These are phyloP conservation scores for Arthrobotrys megalospora DNA, from an alignment of 2,329 filamentous ascomycete genomes.

Conservation along the genomic window DNA sequence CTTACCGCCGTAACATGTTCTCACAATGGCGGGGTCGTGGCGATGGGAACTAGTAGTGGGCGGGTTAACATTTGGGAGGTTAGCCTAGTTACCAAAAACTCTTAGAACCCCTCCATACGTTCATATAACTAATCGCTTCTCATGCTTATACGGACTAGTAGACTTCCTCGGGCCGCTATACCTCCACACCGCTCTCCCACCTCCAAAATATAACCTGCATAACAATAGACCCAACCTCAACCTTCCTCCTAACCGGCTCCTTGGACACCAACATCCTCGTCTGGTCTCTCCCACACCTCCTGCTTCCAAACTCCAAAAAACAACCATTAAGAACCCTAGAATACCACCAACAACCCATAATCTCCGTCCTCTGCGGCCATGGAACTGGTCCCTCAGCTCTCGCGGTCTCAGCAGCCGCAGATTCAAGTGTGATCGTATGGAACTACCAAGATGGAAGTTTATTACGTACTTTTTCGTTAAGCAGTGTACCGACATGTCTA, in stretches of 20 bases:
- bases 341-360: constrained; percentile 82
- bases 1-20: constrained; percentile 82
- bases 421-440: constrained; percentile 93
- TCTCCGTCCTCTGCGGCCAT: constrained; percentile 71
- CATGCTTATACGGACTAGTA: constrained; percentile 67
- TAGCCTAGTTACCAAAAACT: constrained; percentile 56
- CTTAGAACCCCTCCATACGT: too few species aligned
- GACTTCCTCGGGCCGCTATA: constrained; percentile 81
- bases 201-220: constrained; percentile 85
- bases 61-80: constrained; percentile 95
- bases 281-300: constrained; percentile 84
- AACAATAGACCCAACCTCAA: constrained; percentile 77
- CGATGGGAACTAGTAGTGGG: constrained; percentile 85
- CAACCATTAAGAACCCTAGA: constrained; percentile 84
- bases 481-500: constrained; percentile 79
- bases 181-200: constrained; percentile 83
- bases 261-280: constrained; percentile 92
- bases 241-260: constrained; percentile 82
- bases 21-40: constrained; percentile 75
- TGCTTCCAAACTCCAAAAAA: constrained; percentile 74
- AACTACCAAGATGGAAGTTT: constrained; percentile 85
- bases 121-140: constrained; percentile 39
- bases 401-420: constrained; percentile 84
- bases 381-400: constrained; percentile 74
- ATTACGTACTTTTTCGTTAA: constrained; percentile 85